Percentiles rank a stretch among this genome's conserved stretches.
phyloP scores from a whole-genome alignment of 1,284 basidiomycete species.

The Apiotrichum gracile region DNA sequence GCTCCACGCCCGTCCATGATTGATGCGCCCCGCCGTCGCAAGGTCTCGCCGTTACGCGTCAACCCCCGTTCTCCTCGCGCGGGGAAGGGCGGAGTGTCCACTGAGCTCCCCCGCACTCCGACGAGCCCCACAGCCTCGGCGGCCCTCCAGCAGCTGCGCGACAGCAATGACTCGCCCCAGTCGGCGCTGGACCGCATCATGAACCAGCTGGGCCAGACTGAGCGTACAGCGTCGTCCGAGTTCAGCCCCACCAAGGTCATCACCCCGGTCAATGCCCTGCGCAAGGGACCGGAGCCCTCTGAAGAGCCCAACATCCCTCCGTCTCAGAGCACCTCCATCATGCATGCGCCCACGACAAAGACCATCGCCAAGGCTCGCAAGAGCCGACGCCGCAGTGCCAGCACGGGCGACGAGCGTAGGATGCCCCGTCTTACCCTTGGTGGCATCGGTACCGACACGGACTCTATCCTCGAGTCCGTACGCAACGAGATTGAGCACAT shows the following conservation, averaged over 20 bases:
- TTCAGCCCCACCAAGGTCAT: conserved; percentile 6
- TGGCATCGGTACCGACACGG: conserved; percentile 35
- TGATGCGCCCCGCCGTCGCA: not conserved
- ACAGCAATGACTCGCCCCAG: conserved; percentile 26
- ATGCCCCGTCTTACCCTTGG: conserved; percentile 32
- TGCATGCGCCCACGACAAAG: conserved; percentile 2
- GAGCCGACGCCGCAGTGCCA: conserved; percentile 37
- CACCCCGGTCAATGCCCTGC: conserved; percentile 12
- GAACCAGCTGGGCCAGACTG: conserved; percentile 6
- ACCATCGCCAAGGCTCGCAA: conserved; percentile 14
- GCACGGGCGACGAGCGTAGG: conserved; percentile 31
- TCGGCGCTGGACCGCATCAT: conserved; percentile 40
- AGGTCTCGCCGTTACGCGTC: not conserved
- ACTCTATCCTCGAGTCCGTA: conserved; percentile 40
- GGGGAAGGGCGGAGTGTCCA: not conserved
- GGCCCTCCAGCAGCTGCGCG: conserved; percentile 2
- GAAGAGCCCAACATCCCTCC: not conserved
- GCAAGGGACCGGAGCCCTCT: not conserved
- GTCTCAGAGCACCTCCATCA: conserved; percentile 8
- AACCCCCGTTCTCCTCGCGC: not conserved
- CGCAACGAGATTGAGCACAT: conserved; percentile 39
- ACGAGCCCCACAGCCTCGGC: not conserved
- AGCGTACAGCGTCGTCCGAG: not conserved
- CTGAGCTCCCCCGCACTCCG: not conserved
- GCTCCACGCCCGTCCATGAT: conserved; percentile 13